These are phyloP conservation scores for Mycocentrospora acerina DNA, from an alignment of 2,329 filamentous ascomycete genomes.

Conservation along the genomic window DNA sequence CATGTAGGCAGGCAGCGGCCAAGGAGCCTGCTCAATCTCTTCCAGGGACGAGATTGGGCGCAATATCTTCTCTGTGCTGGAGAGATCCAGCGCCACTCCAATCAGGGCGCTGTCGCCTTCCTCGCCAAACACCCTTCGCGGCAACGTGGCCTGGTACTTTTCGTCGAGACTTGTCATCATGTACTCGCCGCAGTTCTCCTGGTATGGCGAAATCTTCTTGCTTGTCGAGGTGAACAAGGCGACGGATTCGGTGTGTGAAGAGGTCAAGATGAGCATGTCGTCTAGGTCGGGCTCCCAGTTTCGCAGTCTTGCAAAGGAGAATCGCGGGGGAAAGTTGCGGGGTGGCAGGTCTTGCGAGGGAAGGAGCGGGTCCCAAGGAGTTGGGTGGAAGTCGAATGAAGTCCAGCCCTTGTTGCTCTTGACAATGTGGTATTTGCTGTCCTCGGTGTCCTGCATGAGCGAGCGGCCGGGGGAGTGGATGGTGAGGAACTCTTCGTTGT, in stretches of 20 bases:
- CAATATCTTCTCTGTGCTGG: conserved; percentile 73
- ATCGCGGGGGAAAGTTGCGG: conserved; percentile 64
- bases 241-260: conserved; percentile 77
- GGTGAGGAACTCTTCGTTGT: conserved; percentile 80
- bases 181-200: conserved; percentile 67
- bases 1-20: conserved; percentile 80
- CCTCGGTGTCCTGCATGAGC: conserved; percentile 51
- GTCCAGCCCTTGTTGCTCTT: conserved; percentile 62
- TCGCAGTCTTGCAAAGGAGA: conserved; percentile 74
- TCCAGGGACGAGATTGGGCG: conserved; percentile 75
- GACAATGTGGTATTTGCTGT: conserved; percentile 73
- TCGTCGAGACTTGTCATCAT: conserved; percentile 75
- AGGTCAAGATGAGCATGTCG: conserved; percentile 79
- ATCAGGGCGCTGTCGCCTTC: conserved; percentile 73
- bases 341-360: conserved; percentile 54
- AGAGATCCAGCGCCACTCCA: conserved; percentile 81
- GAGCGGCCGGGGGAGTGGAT: conserved; percentile 59
- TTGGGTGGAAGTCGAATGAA: conserved; percentile 70
- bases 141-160: conserved; percentile 69
- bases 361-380: conserved; percentile 56
- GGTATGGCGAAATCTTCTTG: conserved; percentile 63
- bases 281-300: conserved; percentile 79
- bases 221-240: conserved; percentile 76
- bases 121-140: conserved; percentile 28
- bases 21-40: conserved; percentile 75